Base-by-base conservation (phyloP, 345 rosid species). In the Lenwebbia sp. region DNA sequence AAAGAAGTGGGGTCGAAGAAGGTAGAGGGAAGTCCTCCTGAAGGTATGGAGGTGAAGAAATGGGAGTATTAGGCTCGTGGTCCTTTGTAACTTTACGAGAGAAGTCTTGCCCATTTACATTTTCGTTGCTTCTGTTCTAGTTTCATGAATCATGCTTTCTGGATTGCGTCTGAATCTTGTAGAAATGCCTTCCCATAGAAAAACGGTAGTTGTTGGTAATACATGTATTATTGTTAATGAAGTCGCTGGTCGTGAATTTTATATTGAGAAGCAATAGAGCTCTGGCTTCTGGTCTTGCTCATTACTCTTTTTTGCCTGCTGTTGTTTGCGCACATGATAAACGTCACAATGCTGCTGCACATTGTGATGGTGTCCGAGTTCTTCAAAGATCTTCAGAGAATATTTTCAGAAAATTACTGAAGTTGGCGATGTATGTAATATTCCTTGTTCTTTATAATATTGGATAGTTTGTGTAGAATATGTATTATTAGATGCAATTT, bases 21-120 rank as follows among this genome's bases (percentile, higher is more conserved):
- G 91, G 95, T 96, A 54, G 96, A 95, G 84, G 98, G 99, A 87
- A 96, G 98, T 84, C 93, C 99, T 54, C 98, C 98, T 1, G 98
- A 95, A 15, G 99, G 99, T 60, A 97, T 97, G 99, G 96, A 97
- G 89, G 88, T 97, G 92, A 96, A 88, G 93, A 94, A 94, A 88
- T 96, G 99, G 99, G 99, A 95, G 86, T 78, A 82, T 82, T 94
- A 87, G 89, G 57, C 84, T 49, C 25, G 5, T 33, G 54, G 83
- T 47, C 54, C 56, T 52, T 53, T 70, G 22, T 75, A 54, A 78
- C 60, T 58, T 40, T 57, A 5, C 10, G 13, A 22, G 37, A 22
- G 15, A 82, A 54, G 52, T 49, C 58, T 21, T 28, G 84, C 13
- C 40, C 25, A 57, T 30, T n/a, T 44, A 22, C 84, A 49, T 28